Percentiles rank a stretch among this genome's conserved stretches.
phyloP scores from a whole-genome alignment of 208 protist genomes.

The Wallacemonas sp. region DNA sequence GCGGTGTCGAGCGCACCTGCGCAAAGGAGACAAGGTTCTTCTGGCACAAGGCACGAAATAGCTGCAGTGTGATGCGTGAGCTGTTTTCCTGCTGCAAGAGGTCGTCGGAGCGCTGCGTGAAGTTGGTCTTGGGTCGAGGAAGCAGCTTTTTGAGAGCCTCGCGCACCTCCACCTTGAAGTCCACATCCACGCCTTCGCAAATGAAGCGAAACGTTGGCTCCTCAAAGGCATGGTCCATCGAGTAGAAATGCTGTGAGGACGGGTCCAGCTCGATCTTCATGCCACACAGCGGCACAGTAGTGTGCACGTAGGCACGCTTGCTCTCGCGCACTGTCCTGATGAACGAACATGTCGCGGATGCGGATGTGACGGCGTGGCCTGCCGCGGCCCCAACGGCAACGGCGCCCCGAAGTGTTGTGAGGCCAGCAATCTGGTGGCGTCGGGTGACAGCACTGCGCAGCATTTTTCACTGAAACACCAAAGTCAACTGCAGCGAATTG shows the following conservation, averaged over 20 bases:
- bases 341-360: too few species aligned
- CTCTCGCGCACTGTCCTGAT: neutral
- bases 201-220: constrained; percentile 85
- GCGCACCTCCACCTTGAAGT: constrained; percentile 83
- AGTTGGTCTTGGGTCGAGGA: constrained; percentile 50
- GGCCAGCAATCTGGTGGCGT: too few species aligned
- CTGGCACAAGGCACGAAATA: constrained; percentile 62
- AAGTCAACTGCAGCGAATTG: too few species aligned
- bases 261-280: constrained; percentile 48
- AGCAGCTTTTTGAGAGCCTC: constrained; percentile 51
- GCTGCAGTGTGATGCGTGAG: constrained; percentile 42
- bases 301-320: constrained; percentile 24
- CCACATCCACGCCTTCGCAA: constrained; percentile 81
- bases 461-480: too few species aligned
- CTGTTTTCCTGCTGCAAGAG: constrained; percentile 1
- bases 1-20: constrained; percentile 78
- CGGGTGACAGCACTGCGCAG: too few species aligned
- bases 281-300: constrained; percentile 24
- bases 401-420: too few species aligned
- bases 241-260: constrained; percentile 42
- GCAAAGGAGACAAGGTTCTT: constrained; percentile 73
- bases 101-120: constrained; percentile 30
- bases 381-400: too few species aligned
- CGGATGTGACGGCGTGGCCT: too few species aligned
- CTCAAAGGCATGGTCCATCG: constrained; percentile 85